Percentiles rank a stretch among this genome's conserved stretches.
phyloP scores from a whole-genome alignment of 2,329 filamentous ascomycete species.

The Apiospora saccharicola region DNA sequence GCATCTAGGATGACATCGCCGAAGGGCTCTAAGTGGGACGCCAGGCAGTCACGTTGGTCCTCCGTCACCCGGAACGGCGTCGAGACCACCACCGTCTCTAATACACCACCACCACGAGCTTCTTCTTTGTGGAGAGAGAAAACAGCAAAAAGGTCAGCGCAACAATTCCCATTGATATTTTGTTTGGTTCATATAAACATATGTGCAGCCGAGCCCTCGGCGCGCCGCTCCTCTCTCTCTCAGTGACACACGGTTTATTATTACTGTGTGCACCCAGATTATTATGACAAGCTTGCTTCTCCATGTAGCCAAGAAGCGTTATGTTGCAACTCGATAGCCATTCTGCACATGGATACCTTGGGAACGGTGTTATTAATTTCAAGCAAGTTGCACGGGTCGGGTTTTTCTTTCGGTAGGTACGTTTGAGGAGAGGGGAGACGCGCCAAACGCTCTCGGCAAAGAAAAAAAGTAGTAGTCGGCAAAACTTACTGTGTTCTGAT shows the following conservation, averaged over 20 bases:
- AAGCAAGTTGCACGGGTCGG: slow-evolving; percentile 19
- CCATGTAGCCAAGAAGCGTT: slow-evolving; percentile 19
- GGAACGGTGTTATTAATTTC: slow-evolving; percentile 23
- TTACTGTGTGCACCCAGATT: not conserved
- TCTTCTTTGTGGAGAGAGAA: slow-evolving; percentile 24
- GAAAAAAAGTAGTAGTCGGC: not conserved
- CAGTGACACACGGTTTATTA: not conserved
- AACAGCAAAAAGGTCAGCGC: slow-evolving; percentile 24
- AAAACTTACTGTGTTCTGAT: slow-evolving; percentile 33
- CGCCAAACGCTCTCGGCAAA: not conserved
- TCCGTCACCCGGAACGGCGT: slow-evolving; percentile 39
- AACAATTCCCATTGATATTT: slow-evolving; percentile 7
- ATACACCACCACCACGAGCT: slow-evolving; percentile 20
- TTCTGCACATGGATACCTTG: slow-evolving; percentile 25
- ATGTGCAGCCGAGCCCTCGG: slow-evolving; percentile 17
- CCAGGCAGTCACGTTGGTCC: slow-evolving; percentile 42
- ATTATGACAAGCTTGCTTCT: slow-evolving; percentile 17
- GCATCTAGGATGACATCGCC: slow-evolving; percentile 35
- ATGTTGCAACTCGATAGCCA: slow-evolving; percentile 21
- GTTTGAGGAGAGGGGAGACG: not conserved
- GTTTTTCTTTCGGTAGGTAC: slow-evolving; percentile 12
- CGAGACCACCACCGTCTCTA: slow-evolving; percentile 25
- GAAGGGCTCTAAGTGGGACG: slow-evolving; percentile 37
- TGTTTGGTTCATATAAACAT: slow-evolving; percentile 7
- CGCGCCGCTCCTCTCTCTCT: not conserved